phyloP scores from a whole-genome alignment of 768 basidiomycete genomes.

The Psilocybe tampanensis region DNA sequence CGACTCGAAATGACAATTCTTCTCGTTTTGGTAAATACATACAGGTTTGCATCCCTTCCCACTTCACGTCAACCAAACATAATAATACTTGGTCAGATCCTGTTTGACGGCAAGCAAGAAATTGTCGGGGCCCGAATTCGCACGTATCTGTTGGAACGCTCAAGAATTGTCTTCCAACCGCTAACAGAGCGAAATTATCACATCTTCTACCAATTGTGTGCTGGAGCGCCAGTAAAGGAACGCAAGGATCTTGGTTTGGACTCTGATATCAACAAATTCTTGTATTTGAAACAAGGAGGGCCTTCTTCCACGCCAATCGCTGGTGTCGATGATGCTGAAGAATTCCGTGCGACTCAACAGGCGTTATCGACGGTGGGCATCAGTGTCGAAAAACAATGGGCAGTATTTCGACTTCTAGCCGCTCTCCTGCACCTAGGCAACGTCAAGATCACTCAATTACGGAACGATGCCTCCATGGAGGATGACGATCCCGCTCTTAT shows the following conservation, averaged over 20 bases:
- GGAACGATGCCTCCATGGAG: constrained; percentile 83
- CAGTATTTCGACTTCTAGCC: constrained; percentile 91
- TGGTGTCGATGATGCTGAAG: constrained; percentile 95
- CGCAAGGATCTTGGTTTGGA: constrained; percentile 94
- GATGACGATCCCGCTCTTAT: constrained; percentile 81
- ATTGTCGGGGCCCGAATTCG: constrained; percentile 99
- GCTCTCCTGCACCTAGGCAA: constrained; percentile 97
- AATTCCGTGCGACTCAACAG: constrained; percentile 91
- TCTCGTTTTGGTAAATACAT: constrained; percentile 99
- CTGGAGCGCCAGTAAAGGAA: constrained; percentile 94
- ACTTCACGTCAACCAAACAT: constrained; percentile 3
- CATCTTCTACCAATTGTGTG: constrained; percentile 99
- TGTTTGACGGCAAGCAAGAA: constrained; percentile 94
- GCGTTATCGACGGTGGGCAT: constrained; percentile 97
- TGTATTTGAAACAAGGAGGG: constrained; percentile 93
- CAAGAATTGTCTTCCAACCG: constrained; percentile 96
- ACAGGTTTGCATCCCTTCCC: constrained; percentile 60
- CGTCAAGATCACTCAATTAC: constrained; percentile 81
- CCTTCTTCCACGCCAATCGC: constrained; percentile 81
- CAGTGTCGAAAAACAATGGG: constrained; percentile 97
- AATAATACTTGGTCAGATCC: constrained; percentile 59
- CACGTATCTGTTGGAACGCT: constrained; percentile 96
- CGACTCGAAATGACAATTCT: constrained; percentile 98
- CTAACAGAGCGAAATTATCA: constrained; percentile 98
- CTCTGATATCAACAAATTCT: constrained; percentile 82